Evolutionary conservation across 2,329 filamentous ascomycete genomes (phyloP).

Genomic region (Hypoxylon sp.): DNA sequence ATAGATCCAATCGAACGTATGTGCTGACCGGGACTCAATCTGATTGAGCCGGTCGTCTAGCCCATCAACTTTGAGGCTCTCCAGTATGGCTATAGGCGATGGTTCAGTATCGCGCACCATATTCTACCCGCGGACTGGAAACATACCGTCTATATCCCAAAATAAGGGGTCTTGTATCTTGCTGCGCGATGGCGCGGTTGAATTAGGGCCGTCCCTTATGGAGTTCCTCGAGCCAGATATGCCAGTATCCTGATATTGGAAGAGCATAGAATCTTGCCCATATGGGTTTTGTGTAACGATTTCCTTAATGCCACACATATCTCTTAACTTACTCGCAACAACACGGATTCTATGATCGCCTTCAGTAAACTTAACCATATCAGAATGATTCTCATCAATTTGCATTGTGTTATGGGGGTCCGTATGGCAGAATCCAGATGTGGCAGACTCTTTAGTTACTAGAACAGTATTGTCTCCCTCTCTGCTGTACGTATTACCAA

Average conservation of each 20-base stretch:
- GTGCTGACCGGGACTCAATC: not conserved
- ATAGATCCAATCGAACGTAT: slow-evolving; percentile 14
- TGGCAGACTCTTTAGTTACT: slow-evolving; percentile 3
- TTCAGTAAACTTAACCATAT: slow-evolving; percentile 10
- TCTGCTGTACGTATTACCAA: not conserved
- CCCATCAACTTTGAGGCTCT: not conserved
- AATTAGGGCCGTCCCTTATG: not conserved
- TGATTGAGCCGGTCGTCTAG: not conserved
- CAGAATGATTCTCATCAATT: slow-evolving; percentile 13
- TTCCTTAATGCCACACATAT: slow-evolving; percentile 1
- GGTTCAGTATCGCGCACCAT: not conserved
- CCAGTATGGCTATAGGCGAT: not conserved
- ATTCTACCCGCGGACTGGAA: not conserved
- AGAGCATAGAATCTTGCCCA: not conserved
- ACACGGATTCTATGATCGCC: not conserved
- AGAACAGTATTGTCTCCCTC: not conserved
- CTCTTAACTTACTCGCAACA: slow-evolving; percentile 1
- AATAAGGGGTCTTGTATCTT: not conserved
- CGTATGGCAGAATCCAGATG: slow-evolving; percentile 6
- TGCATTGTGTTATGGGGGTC: not conserved
- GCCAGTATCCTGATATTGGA: not conserved
- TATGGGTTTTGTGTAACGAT: not conserved
- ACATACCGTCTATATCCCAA: not conserved
- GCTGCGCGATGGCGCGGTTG: not conserved
- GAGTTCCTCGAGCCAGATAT: not conserved